Evolutionary conservation across 805 yeast species (phyloP).

Genomic region (Maudiozyma bulderi): DNA sequence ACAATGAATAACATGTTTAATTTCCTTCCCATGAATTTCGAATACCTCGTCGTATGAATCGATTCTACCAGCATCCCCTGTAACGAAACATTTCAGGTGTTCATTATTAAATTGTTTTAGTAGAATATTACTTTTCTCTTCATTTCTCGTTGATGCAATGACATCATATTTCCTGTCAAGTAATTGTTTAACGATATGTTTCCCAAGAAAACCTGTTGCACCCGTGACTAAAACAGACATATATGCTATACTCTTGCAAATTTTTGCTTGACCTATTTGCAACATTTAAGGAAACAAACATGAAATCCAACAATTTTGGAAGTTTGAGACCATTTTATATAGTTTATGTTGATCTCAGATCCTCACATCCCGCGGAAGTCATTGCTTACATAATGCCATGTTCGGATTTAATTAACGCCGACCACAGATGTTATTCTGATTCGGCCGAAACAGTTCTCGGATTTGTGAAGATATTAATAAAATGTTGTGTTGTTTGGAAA

Average conservation of each 20-base stretch:
- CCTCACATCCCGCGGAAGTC: too few relatives aligned
- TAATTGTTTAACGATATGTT: slow-evolving; percentile 6
- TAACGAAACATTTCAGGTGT: slow-evolving; percentile 26
- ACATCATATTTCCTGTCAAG: background rate
- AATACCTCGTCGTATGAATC: slow-evolving; percentile 41
- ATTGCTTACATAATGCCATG: too few relatives aligned
- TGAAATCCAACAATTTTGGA: too few relatives aligned
- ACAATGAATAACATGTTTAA: slow-evolving; percentile 39
- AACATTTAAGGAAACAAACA: background rate
- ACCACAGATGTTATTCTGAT: too few relatives aligned
- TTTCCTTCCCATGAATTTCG: slow-evolving; percentile 29
- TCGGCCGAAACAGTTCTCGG: too few relatives aligned
- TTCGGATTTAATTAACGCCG: too few relatives aligned
- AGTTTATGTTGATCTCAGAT: too few relatives aligned
- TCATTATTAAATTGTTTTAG: slow-evolving; percentile 19
- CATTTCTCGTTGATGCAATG: slow-evolving; percentile 8
- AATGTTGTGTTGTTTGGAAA: too few relatives aligned
- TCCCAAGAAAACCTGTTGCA: slow-evolving; percentile 16
- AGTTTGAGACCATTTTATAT: too few relatives aligned
- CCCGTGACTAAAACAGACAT: background rate
- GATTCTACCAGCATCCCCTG: slow-evolving; percentile 25
- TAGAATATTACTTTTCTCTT: slow-evolving; percentile 34
- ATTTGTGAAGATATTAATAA: too few relatives aligned
- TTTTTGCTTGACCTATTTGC: background rate
- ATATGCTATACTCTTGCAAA: background rate